Evolutionary conservation across 257 asterid genomes (phyloP).

Genomic region (Nicotiana knightiana): DNA sequence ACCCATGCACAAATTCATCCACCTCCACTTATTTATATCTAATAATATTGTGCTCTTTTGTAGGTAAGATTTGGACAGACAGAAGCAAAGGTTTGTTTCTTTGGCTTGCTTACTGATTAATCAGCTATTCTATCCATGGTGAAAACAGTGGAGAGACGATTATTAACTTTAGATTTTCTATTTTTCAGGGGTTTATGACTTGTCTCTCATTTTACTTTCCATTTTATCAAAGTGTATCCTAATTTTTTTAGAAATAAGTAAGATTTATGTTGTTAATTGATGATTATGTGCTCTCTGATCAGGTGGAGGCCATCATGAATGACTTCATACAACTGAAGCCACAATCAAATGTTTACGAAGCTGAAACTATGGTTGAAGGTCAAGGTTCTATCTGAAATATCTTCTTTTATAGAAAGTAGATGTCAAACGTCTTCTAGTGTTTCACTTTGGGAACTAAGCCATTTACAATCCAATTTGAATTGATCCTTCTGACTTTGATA

Average conservation of each 20-base stretch:
- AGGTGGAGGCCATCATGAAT: constrained; percentile 89
- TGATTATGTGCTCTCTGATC: constrained; percentile 23
- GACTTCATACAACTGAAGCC: constrained; percentile 83
- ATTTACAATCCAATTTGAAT: neutral
- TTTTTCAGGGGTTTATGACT: neutral
- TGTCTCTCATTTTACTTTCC: neutral
- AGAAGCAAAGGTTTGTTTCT: constrained; percentile 80
- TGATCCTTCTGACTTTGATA: constrained; percentile 25
- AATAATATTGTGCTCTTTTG: constrained; percentile 2
- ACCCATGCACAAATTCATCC: neutral
- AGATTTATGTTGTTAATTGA: neutral
- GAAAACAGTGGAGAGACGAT: neutral
- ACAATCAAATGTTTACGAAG: constrained; percentile 62
- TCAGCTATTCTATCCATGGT: neutral
- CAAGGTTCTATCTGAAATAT: constrained; percentile 11
- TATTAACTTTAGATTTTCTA: neutral
- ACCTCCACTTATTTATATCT: neutral
- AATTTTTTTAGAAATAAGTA: neutral
- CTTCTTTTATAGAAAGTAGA: neutral
- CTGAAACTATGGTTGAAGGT: constrained; percentile 98
- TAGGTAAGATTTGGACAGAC: constrained; percentile 90
- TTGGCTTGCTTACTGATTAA: neutral
- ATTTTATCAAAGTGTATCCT: neutral
- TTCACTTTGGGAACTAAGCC: neutral
- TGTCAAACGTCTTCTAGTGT: neutral